phyloP scores from a whole-genome alignment of 2,329 filamentous ascomycete genomes.

The Fonsecaea multimorphosa region DNA sequence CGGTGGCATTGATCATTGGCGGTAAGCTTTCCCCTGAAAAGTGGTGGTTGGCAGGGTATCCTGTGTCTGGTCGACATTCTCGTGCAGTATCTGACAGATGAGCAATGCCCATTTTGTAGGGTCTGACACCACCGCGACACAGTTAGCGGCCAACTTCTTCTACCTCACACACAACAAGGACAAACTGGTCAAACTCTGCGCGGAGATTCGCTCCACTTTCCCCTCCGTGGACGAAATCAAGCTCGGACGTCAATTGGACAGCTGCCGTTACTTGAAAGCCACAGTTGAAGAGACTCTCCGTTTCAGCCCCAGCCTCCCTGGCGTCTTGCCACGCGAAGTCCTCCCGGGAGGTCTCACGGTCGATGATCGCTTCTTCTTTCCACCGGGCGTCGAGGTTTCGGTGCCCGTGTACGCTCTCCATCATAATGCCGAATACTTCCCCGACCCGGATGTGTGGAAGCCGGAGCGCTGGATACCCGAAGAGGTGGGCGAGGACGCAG shows the following conservation, averaged over 20 bases:
- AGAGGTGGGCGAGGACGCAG: conserved; percentile 48
- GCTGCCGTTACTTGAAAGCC: conserved; percentile 48
- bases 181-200: conserved; percentile 41
- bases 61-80: too few relatives aligned
- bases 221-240: conserved; percentile 46
- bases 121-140: conserved; percentile 38
- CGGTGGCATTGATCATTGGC: conserved; percentile 6
- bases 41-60: too few relatives aligned
- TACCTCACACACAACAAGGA: conserved; percentile 48
- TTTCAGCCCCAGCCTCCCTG: conserved; percentile 43
- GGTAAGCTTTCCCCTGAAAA: neutral
- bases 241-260: conserved; percentile 44
- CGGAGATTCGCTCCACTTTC: conserved; percentile 47
- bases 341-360: conserved; percentile 42
- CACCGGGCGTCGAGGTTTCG: conserved; percentile 43
- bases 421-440: conserved; percentile 44
- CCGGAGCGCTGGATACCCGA: conserved; percentile 38
- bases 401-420: conserved; percentile 45
- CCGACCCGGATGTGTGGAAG: conserved; percentile 33
- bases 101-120: neutral
- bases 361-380: conserved; percentile 39
- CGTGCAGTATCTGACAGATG: too few relatives aligned
- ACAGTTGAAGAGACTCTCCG: conserved; percentile 52
- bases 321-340: conserved; percentile 43
- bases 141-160: conserved; percentile 42